Base-by-base conservation (phyloP, 768 basidiomycete genomes). In the Leucocoprinus birnbaumii region DNA sequence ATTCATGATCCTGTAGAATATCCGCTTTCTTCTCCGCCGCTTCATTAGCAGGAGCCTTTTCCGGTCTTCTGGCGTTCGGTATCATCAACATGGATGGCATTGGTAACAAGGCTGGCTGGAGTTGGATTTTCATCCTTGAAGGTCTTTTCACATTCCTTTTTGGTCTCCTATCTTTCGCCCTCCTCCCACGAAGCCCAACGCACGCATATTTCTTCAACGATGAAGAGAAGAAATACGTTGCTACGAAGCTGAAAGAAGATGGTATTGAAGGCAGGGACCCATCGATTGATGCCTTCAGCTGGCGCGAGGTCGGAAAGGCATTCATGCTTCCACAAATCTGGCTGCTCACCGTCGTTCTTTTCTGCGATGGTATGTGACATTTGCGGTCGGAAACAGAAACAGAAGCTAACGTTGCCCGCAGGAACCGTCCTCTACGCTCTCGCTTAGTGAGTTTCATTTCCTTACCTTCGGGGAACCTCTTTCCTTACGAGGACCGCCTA, bases 121-220 rank as follows among this genome's bases (percentile, higher is more conserved):
- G 79, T 14, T 89, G 84, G 86, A 80, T 87, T 47, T 85, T 85
- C 64, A 82, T 85, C 50, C 68, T 85, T 27, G 81, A 89, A 66
- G 88, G 88, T 1, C 67, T 79, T 2, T 82, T 90, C 66, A 87
- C 87, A 0, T 69, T 82, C 53, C 45, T 79, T 2, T 81, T 85
- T 57, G 89, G 86, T 6, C 27, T 80, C 3, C 25, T 65, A 1
- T 73, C 80, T 0, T 86, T 75, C 71, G 70, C 76, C 59, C 53
- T 85, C 38, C 69, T 84, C 16, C 68, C 68, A 9, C 59, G 65
- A 41, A 64, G 64, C n/a, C 67, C 67, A 9, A 61, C 61, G 4
- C 66, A 69, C 13, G 76, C 81, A 2, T 68, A 68, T 40, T 85
- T 87, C 72, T 69, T 89, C 21, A 76, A 66, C 1, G 58, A 65